phyloP scores from a whole-genome alignment of 352 stramenopile genomes.

The Blastocystis sp. region DNA sequence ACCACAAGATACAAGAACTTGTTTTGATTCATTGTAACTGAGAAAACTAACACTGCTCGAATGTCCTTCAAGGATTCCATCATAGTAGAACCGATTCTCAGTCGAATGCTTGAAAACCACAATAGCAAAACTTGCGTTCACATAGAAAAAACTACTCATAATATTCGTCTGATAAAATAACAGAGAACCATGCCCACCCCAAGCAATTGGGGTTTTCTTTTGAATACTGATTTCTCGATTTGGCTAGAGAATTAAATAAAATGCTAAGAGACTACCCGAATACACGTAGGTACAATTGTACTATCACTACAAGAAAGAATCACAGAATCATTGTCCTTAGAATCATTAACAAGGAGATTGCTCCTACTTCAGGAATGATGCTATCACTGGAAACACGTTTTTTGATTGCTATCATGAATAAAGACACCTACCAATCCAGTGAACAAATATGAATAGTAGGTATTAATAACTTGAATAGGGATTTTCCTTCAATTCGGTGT shows the following conservation, averaged over 20 bases:
- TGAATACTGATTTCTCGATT: constrained; percentile 2
- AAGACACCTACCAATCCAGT: neutral
- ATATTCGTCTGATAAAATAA: neutral
- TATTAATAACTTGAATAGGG: neutral
- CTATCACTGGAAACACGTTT: neutral
- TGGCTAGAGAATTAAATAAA: neutral
- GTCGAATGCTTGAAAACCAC: neutral
- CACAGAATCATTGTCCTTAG: neutral
- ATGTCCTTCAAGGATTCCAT: neutral
- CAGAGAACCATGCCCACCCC: neutral
- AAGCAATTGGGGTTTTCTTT: neutral
- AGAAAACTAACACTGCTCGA: neutral
- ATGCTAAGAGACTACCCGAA: neutral
- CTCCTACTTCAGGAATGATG: neutral
- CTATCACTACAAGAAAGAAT: neutral
- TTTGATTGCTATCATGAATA: neutral
- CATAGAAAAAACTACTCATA: neutral
- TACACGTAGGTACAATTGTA: neutral
- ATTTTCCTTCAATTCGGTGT: neutral
- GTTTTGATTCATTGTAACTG: neutral
- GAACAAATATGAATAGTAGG: neutral
- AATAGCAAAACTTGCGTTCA: neutral
- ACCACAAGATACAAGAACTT: neutral
- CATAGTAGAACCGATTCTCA: neutral
- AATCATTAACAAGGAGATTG: neutral